Evolutionary conservation across 2,329 filamentous ascomycete genomes (phyloP), one percentile per base, ranked within the genome.

Genomic region (Aspergillus caelatus): DNA sequence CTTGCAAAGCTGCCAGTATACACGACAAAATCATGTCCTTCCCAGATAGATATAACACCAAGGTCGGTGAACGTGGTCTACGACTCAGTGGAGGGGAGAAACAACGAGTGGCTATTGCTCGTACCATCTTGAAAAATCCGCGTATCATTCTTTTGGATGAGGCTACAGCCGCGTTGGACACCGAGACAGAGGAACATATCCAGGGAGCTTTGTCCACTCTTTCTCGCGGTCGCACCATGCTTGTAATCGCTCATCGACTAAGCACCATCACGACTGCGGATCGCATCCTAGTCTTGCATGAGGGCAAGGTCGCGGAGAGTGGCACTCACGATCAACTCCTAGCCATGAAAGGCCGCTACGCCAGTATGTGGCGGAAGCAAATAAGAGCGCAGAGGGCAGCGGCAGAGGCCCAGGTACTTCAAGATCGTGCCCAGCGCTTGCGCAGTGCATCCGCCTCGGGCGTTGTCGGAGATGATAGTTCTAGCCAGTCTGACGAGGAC

Each of bases 121-220:
- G 94, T 60, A 96, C 94, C 0, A 95, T 97, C 67, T 84, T 97
- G 68, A 97, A 97, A 79, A 88, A 96, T 69, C 93, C 94, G 1
- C 89, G 90, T 58, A 94, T 97, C 72, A 96, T 97, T 74, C 90
- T 97, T 80, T 83, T 97, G 45, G 94, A 97, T 75, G 94, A 97
- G 79, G 94, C 94, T 14, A 97, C 93, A 1, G 94, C 94, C 39
- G 93, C 94, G 11, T 83, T 97, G 34, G 94, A 97, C 75, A 93
- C 92, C 0, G 92, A 95, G 68, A 97, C 94, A 0, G 94, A 97
- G 77, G 91, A 96, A 76, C 91, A 96, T 74, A 97, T 97, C 64
- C 94, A 97, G 78, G 87, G 90, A 63, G 93, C 94, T 41, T 86
- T 99, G 36, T 89, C 89, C 62, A 92, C 87, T 16, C 87, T 98